These are phyloP conservation scores for Leccinellum albellum DNA, from an alignment of 768 basidiomycete genomes.

Conservation along the genomic window DNA sequence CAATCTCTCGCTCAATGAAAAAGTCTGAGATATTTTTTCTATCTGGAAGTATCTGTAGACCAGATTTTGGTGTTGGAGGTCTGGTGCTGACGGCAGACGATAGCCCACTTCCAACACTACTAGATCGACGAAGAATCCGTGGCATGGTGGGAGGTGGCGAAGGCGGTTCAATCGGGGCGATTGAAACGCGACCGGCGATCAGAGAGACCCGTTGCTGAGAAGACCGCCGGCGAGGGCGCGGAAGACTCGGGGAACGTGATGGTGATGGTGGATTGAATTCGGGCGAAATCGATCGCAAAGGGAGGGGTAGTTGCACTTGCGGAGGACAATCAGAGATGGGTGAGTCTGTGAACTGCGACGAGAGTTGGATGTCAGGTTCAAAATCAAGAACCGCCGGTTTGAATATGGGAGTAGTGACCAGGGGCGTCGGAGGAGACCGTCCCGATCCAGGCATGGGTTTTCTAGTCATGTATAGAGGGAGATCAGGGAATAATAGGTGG, in stretches of 20 bases:
- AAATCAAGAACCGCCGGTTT: conserved; percentile 21
- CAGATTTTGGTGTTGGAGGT: conserved; percentile 54
- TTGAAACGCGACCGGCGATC: conserved; percentile 76
- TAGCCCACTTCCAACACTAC: conserved; percentile 60
- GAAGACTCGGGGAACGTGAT: conserved; percentile 50
- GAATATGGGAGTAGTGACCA: conserved; percentile 22
- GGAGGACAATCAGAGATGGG: conserved; percentile 29
- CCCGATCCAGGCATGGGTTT: conserved; percentile 7
- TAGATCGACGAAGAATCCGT: conserved; percentile 59
- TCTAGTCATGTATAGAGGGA: conserved; percentile 3
- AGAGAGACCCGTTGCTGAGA: conserved; percentile 84
- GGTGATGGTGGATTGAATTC: conserved; percentile 29
- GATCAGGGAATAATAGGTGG: conserved; percentile 13
- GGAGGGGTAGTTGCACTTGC: conserved; percentile 21
- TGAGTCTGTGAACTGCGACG: conserved; percentile 30
- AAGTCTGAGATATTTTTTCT: conserved; percentile 81
- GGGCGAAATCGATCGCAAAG: conserved; percentile 17
- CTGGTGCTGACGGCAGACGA: conserved; percentile 58
- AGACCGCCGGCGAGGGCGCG: conserved; percentile 69
- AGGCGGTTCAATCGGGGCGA: conserved; percentile 72
- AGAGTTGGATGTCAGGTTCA: conserved; percentile 27
- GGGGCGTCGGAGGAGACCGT: conserved; percentile 13
- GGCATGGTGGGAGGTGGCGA: conserved; percentile 59
- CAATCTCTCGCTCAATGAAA: conserved; percentile 82
- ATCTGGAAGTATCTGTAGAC: conserved; percentile 36